Base-by-base conservation (phyloP, 148 eudicot species). In the Polygonum aviculare region DNA sequence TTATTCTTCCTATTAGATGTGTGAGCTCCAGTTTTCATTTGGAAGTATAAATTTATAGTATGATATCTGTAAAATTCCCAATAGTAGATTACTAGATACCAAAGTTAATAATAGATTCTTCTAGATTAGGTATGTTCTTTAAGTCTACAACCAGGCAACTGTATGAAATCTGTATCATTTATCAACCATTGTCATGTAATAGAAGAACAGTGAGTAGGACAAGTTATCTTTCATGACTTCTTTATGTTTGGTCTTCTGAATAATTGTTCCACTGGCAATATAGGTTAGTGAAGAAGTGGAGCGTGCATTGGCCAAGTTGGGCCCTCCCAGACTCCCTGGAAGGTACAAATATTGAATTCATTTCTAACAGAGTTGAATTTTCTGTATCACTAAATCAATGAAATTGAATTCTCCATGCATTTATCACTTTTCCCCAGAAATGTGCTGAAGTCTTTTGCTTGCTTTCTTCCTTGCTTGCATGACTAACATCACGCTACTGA, bases 261-360 rank as follows among this genome's bases (percentile, higher is more conserved):
- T 59, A 51, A 14, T 74, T 74, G 35, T 26, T 74, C n/a, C 21
- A 54, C 59, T 52, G 55, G 40, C 71, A 50, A 5, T 7, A 62
- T 84, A 90, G 95, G 95, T 90, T 44, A 90, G 95, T 75, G 95
- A 90, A 81, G 95, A 90, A 84, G 95, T 90, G 71, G 95, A 90
- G 79, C 92, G 95, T 14, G 95, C 95, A 72, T 81, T 90, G 88
- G 90, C 95, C 78, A 90, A 86, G 83, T 75, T 90, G 73, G 95
- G 92, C 60, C 92, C 95, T 75, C 82, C 92, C 52, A 80, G 80
- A 73, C 52, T 90, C 51, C 75, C 69, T 81, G 92, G 90, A 73
- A 88, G 95, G 94, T 90, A 63, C 21, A 26, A 26, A 14, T 77
- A 5, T 44, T 41, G 7, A 72, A 72, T 52, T n/a, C n/a, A 44